A percentile compares a stretch with the other conserved stretches of the same genome.
These are phyloP conservation scores for Pisolithus tinctorius DNA, from an alignment of 768 basidiomycete species.

Conservation along the genomic window DNA sequence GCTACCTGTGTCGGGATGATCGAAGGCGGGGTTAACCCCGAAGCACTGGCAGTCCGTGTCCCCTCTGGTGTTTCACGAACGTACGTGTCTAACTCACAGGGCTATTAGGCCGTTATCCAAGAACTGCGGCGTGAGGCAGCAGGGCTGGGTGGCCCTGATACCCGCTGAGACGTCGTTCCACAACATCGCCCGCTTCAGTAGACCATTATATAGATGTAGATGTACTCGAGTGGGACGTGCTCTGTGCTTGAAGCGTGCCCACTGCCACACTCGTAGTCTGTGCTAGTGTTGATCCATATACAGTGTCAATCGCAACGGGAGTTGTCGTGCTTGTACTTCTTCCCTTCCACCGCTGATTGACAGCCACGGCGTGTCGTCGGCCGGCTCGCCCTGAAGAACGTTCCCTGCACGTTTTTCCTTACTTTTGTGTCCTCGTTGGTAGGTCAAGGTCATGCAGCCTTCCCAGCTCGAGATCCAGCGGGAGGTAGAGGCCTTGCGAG, in stretches of 20 bases:
- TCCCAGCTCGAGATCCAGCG: constrained; percentile 81
- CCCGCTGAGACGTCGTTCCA: constrained; percentile 11
- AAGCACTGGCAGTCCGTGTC: constrained; percentile 75
- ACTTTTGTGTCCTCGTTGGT: constrained; percentile 1
- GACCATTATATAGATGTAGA: too few species aligned
- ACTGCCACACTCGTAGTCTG: too few species aligned
- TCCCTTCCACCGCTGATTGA: constrained; percentile 3
- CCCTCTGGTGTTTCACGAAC: too few species aligned
- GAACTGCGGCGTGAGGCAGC: constrained; percentile 72
- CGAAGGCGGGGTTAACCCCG: constrained; percentile 87
- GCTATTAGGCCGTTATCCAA: constrained; percentile 67
- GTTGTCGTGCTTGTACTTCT: not conserved
- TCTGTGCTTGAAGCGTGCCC: too few species aligned
- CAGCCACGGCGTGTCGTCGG: constrained; percentile 8
- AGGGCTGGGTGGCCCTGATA: constrained; percentile 26
- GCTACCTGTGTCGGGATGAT: constrained; percentile 90
- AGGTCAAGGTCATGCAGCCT: constrained; percentile 51
- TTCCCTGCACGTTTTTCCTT: constrained; percentile 11
- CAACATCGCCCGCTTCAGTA: too few species aligned
- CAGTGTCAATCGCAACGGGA: too few species aligned
- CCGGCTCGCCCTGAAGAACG: constrained; percentile 4
- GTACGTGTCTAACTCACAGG: not conserved
- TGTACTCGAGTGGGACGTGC: too few species aligned
- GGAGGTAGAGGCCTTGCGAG: constrained; percentile 79
- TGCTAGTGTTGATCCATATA: too few species aligned